Evolutionary conservation across 208 protist genomes (phyloP).

Genomic region (Leishmania martiniquensis): DNA sequence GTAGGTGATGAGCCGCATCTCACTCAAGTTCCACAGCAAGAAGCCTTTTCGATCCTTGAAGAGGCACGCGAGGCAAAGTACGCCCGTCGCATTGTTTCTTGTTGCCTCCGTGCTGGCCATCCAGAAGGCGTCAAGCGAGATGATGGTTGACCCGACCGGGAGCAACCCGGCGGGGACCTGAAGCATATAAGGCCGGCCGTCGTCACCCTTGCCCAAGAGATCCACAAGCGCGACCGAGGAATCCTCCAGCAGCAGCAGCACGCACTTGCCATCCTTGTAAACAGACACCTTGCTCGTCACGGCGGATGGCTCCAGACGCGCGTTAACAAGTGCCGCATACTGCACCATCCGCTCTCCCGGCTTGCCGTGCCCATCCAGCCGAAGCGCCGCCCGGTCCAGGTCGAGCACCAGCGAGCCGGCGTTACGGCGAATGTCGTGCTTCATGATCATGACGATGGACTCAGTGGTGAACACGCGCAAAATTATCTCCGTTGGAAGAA

Average conservation of each 20-base stretch:
- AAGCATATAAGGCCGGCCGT: slow-evolving; percentile 52
- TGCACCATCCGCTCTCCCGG: slow-evolving; percentile 41
- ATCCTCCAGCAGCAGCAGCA: slow-evolving; percentile 76
- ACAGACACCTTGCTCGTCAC: slow-evolving; percentile 43
- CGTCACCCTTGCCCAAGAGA: slow-evolving; percentile 56
- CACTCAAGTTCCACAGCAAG: slow-evolving; percentile 72
- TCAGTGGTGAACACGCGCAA: slow-evolving; percentile 66
- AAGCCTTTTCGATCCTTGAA: slow-evolving; percentile 71
- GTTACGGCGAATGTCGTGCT: slow-evolving; percentile 64
- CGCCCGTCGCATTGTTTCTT: slow-evolving; percentile 17
- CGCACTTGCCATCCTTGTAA: slow-evolving; percentile 63
- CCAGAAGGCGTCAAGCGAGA: slow-evolving; percentile 73
- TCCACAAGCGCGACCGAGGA: slow-evolving; percentile 68
- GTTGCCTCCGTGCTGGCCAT: slow-evolving; percentile 28
- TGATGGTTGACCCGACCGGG: slow-evolving; percentile 60
- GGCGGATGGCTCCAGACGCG: slow-evolving; percentile 46
- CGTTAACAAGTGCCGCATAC: slow-evolving; percentile 65
- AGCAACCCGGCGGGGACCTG: slow-evolving; percentile 58
- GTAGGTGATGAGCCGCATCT: slow-evolving; percentile 68
- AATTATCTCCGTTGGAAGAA: slow-evolving; percentile 67
- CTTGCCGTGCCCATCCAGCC: slow-evolving; percentile 39
- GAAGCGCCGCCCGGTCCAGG: slow-evolving; percentile 52
- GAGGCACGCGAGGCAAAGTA: slow-evolving; percentile 58
- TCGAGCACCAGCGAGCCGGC: slow-evolving; percentile 46
- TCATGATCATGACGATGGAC: slow-evolving; percentile 61